These are phyloP conservation scores for Trichoderma atrobrunneum DNA, from an alignment of 2,329 filamentous ascomycete genomes.

Conservation along the genomic window DNA sequence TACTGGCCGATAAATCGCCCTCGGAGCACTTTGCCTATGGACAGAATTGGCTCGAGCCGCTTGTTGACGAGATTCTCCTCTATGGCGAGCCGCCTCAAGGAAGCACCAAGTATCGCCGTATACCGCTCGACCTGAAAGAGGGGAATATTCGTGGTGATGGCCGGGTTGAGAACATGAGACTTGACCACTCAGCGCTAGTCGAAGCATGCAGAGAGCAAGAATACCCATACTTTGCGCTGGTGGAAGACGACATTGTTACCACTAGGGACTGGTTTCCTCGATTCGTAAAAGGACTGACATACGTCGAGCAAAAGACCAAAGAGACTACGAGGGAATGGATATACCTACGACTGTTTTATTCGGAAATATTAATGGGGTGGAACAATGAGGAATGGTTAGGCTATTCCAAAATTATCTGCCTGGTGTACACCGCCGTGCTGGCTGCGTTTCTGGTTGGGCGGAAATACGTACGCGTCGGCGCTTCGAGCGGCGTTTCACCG, in stretches of 20 bases:
- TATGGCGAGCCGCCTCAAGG: conserved; percentile 25
- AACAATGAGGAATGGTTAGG: conserved; percentile 35
- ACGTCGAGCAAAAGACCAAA: conserved; percentile 28
- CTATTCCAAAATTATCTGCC: conserved; percentile 29
- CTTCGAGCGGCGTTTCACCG: conserved; percentile 18
- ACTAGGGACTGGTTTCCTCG: conserved; percentile 35
- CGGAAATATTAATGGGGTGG: conserved; percentile 39
- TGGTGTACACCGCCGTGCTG: conserved; percentile 28
- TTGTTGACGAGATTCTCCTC: conserved; percentile 36
- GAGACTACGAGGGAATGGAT: conserved; percentile 30
- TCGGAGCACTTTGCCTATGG: conserved; percentile 32
- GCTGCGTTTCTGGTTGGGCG: conserved; percentile 21
- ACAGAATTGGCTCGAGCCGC: conserved; percentile 31
- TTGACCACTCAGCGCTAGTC: conserved; percentile 35
- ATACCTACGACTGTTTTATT: conserved; percentile 40
- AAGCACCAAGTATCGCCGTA: conserved; percentile 18
- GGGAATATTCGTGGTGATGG: conserved; percentile 27
- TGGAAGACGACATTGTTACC: conserved; percentile 39
- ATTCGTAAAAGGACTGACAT: conserved; percentile 28
- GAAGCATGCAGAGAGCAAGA: conserved; percentile 31
- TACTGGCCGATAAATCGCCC: conserved; percentile 36
- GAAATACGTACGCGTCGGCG: not conserved
- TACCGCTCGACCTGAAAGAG: conserved; percentile 27
- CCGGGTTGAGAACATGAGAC: conserved; percentile 34
- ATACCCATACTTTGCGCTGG: conserved; percentile 35